A percentile compares a stretch with the other conserved stretches of the same genome.
Conservation (phyloP, 1,139 yeast species). For the Kurtzmaniella quercitrusa region DNA sequence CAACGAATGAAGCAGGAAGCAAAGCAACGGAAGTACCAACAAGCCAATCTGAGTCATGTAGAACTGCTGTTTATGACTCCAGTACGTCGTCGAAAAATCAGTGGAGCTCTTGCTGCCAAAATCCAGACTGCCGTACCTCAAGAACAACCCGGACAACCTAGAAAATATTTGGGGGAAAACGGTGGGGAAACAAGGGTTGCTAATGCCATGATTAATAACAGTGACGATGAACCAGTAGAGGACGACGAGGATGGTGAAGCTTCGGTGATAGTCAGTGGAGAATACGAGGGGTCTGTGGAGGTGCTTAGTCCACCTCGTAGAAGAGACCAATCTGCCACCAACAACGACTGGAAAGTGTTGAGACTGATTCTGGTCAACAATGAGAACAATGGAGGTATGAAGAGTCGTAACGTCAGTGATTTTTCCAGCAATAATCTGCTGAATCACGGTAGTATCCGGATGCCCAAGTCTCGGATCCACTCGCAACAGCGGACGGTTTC, state of each 20-base stretch:
- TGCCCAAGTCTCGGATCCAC: conserved; percentile 28
- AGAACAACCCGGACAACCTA: conserved; percentile 95
- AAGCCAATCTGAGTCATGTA: conserved; percentile 22
- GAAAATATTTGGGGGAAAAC: conserved; percentile 53
- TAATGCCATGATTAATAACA: conserved; percentile 8
- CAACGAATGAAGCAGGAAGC: conserved; percentile 44
- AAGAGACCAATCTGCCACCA: conserved; percentile 15
- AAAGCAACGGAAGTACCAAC: conserved; percentile 38
- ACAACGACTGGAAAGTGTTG: conserved; percentile 37
- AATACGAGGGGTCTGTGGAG: conserved; percentile 6
- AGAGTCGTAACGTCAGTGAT: conserved; percentile 1
- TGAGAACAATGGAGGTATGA: conserved; percentile 23
- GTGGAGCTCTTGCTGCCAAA: conserved; percentile 65
- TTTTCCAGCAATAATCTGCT: conserved; percentile 19
- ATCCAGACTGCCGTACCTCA: conserved; percentile 79
- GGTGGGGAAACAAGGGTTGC: conserved; percentile 3
- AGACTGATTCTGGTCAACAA: conserved; percentile 39
- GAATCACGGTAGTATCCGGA: conserved; percentile 17
- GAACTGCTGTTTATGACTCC: conserved; percentile 64
- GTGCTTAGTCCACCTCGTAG: conserved; percentile 19
- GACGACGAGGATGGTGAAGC: conserved; percentile 4
- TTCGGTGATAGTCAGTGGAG: conserved; percentile 1
- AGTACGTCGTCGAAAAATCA: conserved; percentile 62
- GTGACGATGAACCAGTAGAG: conserved; percentile 12
- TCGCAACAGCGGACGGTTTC: conserved; percentile 27